Base-by-base conservation (phyloP, 257 asterid genomes). In the Echites panduratus region DNA sequence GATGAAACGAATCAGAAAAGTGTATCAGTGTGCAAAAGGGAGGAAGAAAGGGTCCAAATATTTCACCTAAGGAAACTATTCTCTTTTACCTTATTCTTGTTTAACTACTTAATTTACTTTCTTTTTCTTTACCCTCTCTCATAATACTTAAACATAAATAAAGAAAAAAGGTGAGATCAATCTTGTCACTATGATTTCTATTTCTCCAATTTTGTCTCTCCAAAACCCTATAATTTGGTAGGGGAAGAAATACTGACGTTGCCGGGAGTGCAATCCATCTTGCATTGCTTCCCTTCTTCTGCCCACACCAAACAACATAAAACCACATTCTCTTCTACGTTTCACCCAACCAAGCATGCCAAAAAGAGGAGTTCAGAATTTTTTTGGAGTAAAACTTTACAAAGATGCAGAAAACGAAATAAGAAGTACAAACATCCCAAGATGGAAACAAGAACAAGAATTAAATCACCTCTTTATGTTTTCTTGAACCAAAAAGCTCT, bases 401-500 rank as follows among this genome's bases (percentile, higher is more conserved):
- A n/a, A 29, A 29, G 45, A 54, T 47, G 41, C 40, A 41, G 7
- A 43, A 27, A 3, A n/a, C 9, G 48, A 43, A 14, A 27, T 49
- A 68, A 7, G 70, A 41, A 67, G 26, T 10, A 43, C 11, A 26
- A 67, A 67, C 22, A 67, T n/a, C 50, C 27, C 27, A 57, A 47
- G 32, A 24, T 13, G 9, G 14, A 14, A 66, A 35, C 50, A 40
- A 29, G 17, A 50, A 70, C 19, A 70, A 44, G 29, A 22, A 19
- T 53, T 29, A 77, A 82, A 90, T 73, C 59, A 92, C 98, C 96
- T 79, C 89, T 80, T 85, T 88, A 87, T 77, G 86, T 82, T 84
- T 90, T 74, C 79, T 88, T 66, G 90, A 86, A 64, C 91, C 86
- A 83, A 90, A 87, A 73, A 92, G 96, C 84, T 92, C 96, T n/a